phyloP scores from a whole-genome alignment of 2,329 filamentous ascomycete genomes.

The Aureobasidium sp. region DNA sequence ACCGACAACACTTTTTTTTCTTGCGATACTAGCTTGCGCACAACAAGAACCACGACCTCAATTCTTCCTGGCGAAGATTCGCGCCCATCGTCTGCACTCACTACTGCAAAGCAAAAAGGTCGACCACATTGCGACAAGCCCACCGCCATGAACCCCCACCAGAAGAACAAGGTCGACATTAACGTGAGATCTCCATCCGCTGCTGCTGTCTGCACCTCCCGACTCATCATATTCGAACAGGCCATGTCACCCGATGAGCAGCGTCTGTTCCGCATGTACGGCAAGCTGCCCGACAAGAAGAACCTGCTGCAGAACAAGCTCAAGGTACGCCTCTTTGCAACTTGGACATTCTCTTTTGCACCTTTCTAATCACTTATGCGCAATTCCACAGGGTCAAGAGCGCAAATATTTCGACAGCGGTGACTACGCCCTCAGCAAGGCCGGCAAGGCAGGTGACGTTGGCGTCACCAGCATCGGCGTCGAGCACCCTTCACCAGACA shows the following conservation, averaged over 20 bases:
- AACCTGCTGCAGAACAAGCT: slow-evolving; percentile 97
- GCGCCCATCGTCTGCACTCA: background rate
- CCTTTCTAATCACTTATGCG: background rate
- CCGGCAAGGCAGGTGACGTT: slow-evolving; percentile 89
- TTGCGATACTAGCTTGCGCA: background rate
- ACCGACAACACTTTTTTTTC: background rate
- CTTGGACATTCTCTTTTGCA: background rate
- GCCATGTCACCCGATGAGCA: slow-evolving; percentile 91
- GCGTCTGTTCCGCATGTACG: slow-evolving; percentile 92
- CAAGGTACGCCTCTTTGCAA: slow-evolving; percentile 49
- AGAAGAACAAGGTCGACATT: slow-evolving; percentile 98
- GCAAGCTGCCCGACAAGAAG: slow-evolving; percentile 93
- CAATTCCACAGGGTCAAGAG: slow-evolving; percentile 48
- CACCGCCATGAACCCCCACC: slow-evolving; percentile 76
- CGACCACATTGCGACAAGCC: background rate
- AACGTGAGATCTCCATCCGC: slow-evolving; percentile 56
- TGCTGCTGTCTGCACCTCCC: background rate
- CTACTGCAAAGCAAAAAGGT: background rate
- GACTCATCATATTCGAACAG: slow-evolving; percentile 42
- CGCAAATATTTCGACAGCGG: slow-evolving; percentile 97
- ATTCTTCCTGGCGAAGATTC: slow-evolving; percentile 1
- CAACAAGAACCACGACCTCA: background rate
- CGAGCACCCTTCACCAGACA: slow-evolving; percentile 65
- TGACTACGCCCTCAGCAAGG: slow-evolving; percentile 91
- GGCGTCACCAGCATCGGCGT: slow-evolving; percentile 91